A percentile compares a stretch with the other conserved stretches of the same genome.
Conservation (phyloP, 2,329 filamentous ascomycete genomes). For the Helotiales sp. region DNA sequence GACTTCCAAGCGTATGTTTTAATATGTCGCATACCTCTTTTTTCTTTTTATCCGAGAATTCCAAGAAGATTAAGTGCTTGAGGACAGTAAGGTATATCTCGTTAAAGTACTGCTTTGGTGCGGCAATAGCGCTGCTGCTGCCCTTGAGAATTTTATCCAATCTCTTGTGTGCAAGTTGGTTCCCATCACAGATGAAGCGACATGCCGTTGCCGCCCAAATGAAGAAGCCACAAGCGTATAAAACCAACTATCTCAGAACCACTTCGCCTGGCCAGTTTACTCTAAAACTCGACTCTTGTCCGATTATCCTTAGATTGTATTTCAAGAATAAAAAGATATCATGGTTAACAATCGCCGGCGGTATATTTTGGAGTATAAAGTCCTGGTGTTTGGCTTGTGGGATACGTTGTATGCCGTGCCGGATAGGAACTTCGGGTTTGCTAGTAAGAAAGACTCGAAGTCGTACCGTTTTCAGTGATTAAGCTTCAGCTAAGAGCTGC, state of each 20-base stretch:
- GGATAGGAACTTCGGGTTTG: constrained; percentile 39
- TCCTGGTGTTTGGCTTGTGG: too few species aligned
- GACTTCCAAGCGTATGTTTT: constrained; percentile 26
- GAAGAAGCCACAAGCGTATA: too few species aligned
- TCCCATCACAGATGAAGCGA: too few species aligned
- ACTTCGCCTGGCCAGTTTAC: constrained; percentile 21
- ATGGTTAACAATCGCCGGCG: constrained; percentile 32
- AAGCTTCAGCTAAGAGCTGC: constrained; percentile 33
- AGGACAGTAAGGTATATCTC: too few species aligned
- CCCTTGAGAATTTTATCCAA: constrained; percentile 21
- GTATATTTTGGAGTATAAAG: constrained; percentile 23
- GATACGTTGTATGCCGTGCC: constrained; percentile 28
- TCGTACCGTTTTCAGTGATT: constrained; percentile 20
- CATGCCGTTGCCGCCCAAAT: too few species aligned
- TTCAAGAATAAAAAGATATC: constrained; percentile 40
- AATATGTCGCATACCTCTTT: too few species aligned
- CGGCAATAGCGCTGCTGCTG: constrained; percentile 16
- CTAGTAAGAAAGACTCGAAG: constrained; percentile 41
- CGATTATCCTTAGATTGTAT: constrained; percentile 19
- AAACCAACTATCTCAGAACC: constrained; percentile 29
- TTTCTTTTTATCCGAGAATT: too few species aligned
- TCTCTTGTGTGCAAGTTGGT: constrained; percentile 19
- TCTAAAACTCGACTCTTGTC: constrained; percentile 10
- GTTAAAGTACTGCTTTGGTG: constrained; percentile 27
- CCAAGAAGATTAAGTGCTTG: too few species aligned